Conservation (phyloP, 73 alveolate genomes). For the Stentor coeruleus region DNA sequence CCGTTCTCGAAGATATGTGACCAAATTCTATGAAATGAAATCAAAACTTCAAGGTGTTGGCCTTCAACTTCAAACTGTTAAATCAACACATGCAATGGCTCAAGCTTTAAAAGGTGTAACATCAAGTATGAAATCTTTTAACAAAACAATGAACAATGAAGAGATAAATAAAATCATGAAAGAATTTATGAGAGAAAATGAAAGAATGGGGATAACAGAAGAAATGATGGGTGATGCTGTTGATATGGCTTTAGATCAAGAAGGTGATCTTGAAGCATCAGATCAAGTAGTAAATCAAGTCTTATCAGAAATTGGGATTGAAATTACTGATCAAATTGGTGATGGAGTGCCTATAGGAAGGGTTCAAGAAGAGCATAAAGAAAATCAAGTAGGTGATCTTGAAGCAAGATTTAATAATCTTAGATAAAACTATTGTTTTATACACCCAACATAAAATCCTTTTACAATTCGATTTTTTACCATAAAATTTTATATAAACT, state of each 20-base stretch:
- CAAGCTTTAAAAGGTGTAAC: constrained; percentile 49
- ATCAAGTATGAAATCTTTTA: constrained; percentile 36
- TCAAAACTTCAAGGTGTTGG: constrained; percentile 45
- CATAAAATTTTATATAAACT: too few relatives aligned
- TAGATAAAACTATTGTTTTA: too few relatives aligned
- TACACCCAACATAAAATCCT: too few relatives aligned
- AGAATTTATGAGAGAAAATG: constrained; percentile 37
- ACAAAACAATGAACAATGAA: constrained; percentile 40
- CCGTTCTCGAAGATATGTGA: constrained; percentile 36
- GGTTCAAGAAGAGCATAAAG: too few relatives aligned
- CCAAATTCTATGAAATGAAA: constrained; percentile 33
- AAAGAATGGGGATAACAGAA: constrained; percentile 31
- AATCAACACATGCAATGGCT: constrained; percentile 34
- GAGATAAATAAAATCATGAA: constrained; percentile 34
- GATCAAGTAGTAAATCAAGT: constrained; percentile 38
- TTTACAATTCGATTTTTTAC: too few relatives aligned
- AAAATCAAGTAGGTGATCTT: constrained; percentile 33
- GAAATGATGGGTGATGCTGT: constrained; percentile 71
- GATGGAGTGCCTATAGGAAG: too few relatives aligned
- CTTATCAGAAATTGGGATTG: constrained; percentile 47
- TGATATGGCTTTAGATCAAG: constrained; percentile 62
- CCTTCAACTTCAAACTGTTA: constrained; percentile 42
- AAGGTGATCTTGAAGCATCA: constrained; percentile 57
- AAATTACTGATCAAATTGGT: constrained; percentile 36
- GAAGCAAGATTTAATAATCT: constrained; percentile 52